Percentiles rank a stretch among this genome's conserved stretches.
Conservation (phyloP, 768 basidiomycete species). For the Hericium alpestre region DNA sequence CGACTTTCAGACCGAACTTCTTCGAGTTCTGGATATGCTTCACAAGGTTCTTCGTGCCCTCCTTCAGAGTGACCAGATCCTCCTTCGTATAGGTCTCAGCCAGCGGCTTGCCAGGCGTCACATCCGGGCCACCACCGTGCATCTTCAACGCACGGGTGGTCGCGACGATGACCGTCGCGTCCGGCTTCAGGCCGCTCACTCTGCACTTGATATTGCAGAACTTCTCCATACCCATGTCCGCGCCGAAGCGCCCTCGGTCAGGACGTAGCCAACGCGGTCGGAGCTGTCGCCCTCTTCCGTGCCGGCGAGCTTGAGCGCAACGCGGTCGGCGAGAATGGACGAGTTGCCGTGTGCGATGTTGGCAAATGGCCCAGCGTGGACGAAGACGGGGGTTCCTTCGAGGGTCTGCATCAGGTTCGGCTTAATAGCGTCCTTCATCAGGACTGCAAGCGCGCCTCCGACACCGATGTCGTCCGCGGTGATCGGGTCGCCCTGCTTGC, state of each 20-base stretch:
- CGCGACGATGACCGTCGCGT: conserved; percentile 92
- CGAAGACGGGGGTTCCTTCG: conserved; percentile 97
- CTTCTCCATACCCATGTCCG: conserved; percentile 99
- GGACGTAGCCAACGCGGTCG: conserved; percentile 82
- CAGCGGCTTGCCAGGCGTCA: conserved; percentile 89
- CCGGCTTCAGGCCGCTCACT: conserved; percentile 82
- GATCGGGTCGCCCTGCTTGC: conserved; percentile 81
- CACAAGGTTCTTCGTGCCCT: conserved; percentile 86
- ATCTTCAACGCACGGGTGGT: conserved; percentile 98
- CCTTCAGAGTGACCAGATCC: conserved; percentile 77
- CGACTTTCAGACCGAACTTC: conserved; percentile 94
- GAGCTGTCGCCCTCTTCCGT: conserved; percentile 82
- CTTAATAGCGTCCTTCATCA: conserved; percentile 99
- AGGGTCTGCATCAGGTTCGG: conserved; percentile 98
- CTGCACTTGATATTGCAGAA: conserved; percentile 99
- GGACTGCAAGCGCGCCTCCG: conserved; percentile 87
- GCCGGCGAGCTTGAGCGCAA: conserved; percentile 94
- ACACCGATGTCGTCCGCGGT: conserved; percentile 96
- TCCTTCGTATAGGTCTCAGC: conserved; percentile 92
- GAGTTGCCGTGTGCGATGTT: conserved; percentile 99
- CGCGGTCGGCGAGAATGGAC: conserved; percentile 93
- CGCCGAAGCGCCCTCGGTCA: conserved; percentile 97
- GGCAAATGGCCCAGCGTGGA: conserved; percentile 97
- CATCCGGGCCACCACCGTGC: conserved; percentile 97
- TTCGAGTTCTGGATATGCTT: conserved; percentile 91